Evolutionary conservation across 1,139 yeast genomes (phyloP), one percentile per base, ranked within the genome.

Genomic region (Pichia inconspicua): DNA sequence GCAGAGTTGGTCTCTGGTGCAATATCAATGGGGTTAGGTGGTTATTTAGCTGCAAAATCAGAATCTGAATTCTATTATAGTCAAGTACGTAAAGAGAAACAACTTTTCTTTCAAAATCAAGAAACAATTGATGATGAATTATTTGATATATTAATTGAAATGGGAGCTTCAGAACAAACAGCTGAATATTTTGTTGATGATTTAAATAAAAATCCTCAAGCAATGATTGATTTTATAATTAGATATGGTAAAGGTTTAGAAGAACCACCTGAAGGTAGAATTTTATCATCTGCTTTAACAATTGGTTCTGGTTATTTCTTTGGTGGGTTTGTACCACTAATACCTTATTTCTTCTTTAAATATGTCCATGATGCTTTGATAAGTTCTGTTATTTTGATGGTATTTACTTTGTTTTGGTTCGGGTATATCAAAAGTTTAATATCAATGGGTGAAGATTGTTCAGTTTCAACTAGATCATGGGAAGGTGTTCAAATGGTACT

Each of bases 401-500:
- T 79, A 38, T 66, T 90, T 48, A 90, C 97, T 2, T 72, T 92
- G 55, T 90, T 92, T 66, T 69, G 81, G 61, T 92, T 92, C 66
- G 98, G 98, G 37, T 86, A 77, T 62, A 69, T 83, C 51, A 92
- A 92, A 71, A 88, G 97, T 17, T 69, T 83, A 41, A 78, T 89
- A 47, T 84, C 97, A 10, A 79, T 90, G 70, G 95, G 95, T 48
- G 80, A 78, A 38, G 90, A 82, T 54, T 80, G 88, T 59, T 75
- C 87, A 15, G 66, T 66, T 10, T 61, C 64, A 52, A 80, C 79
- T 59, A 85, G 87, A 60, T 69, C 84, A 6, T 68, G 71, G 43
- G 96, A 89, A 65, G 97, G 97, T 46, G 49, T 84, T 40, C 95
- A 89, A 67, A 92, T 92, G 97, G 82, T 89, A 49, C 69, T 84